A percentile compares a stretch with the other conserved stretches of the same genome.
Conservation (phyloP, 371 early-diverging fungal genomes). For the Rhizopus microsporus region DNA sequence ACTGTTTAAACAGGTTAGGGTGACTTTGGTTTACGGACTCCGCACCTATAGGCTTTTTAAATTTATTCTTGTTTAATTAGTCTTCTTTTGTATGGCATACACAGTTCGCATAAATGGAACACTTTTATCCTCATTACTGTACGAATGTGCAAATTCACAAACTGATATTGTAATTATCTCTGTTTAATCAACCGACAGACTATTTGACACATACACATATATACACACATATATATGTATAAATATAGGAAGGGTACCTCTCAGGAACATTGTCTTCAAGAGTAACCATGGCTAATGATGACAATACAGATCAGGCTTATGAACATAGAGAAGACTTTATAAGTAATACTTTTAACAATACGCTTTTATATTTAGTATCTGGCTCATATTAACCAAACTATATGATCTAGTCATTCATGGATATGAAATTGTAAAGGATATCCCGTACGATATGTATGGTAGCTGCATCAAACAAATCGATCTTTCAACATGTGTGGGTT, state of each 20-base stretch:
- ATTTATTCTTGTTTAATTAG: background rate
- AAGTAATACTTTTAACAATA: slow-evolving; percentile 6
- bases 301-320: slow-evolving; percentile 17
- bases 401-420: slow-evolving; percentile 25
- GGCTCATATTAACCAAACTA: background rate
- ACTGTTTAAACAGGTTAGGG: too few species aligned
- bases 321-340: slow-evolving; percentile 24
- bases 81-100: slow-evolving; percentile 13
- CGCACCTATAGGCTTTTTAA: background rate
- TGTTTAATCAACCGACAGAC: background rate
- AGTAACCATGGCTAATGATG: slow-evolving; percentile 17
- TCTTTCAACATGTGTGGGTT: slow-evolving; percentile 17
- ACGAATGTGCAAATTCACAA: slow-evolving; percentile 24
- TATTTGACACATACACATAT: background rate
- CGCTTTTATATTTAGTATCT: too few species aligned
- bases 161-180: slow-evolving; percentile 18
- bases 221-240: background rate
- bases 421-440: slow-evolving; percentile 16
- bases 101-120: slow-evolving; percentile 25
- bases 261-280: slow-evolving; percentile 17
- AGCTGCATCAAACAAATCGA: slow-evolving; percentile 12
- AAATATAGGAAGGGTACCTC: slow-evolving; percentile 24
- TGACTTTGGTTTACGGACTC: too few species aligned
- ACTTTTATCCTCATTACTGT: slow-evolving; percentile 23
- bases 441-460: slow-evolving; percentile 20